Percentiles rank a stretch among this genome's conserved stretches.
These are phyloP conservation scores for Wickerhamomyces strasburgensis DNA, from an alignment of 805 yeast genomes.

Conservation along the genomic window DNA sequence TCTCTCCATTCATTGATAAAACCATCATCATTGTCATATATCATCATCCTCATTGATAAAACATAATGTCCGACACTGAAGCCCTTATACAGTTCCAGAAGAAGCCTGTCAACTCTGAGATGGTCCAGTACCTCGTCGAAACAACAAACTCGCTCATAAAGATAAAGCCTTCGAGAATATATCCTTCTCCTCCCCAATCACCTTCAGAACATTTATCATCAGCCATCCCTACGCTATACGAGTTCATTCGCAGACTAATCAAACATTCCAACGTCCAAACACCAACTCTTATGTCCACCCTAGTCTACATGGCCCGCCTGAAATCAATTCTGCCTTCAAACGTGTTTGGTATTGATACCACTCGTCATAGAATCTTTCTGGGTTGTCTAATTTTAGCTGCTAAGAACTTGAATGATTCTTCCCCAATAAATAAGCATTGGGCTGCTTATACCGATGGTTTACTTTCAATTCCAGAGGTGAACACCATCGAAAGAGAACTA, in stretches of 20 bases:
- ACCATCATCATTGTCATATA: no score
- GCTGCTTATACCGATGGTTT: slow-evolving; percentile 86
- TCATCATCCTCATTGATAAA: neutral
- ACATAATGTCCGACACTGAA: slow-evolving; percentile 36
- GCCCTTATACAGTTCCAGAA: slow-evolving; percentile 51
- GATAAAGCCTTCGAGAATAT: slow-evolving; percentile 26
- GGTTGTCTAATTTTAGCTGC: slow-evolving; percentile 91
- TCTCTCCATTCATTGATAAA: no score
- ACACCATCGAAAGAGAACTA: slow-evolving; percentile 86
- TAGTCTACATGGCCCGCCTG: slow-evolving; percentile 76
- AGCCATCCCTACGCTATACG: slow-evolving; percentile 35
- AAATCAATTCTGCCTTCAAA: slow-evolving; percentile 76
- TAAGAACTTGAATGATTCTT: slow-evolving; percentile 85
- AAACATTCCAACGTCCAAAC: slow-evolving; percentile 87
- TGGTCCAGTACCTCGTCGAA: slow-evolving; percentile 53
- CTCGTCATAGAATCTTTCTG: slow-evolving; percentile 87
- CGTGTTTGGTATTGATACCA: slow-evolving; percentile 88
- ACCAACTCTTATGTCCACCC: slow-evolving; percentile 89
- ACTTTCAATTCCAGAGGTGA: slow-evolving; percentile 70
- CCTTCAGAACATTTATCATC: slow-evolving; percentile 21
- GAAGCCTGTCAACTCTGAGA: slow-evolving; percentile 51
- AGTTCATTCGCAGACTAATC: slow-evolving; percentile 70
- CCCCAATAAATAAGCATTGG: slow-evolving; percentile 97
- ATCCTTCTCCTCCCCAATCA: slow-evolving; percentile 37
- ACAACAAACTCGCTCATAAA: slow-evolving; percentile 55